Evolutionary conservation across 202 grass and related monocot species (phyloP).

Genomic region (Brachypodium distachyon): DNA sequence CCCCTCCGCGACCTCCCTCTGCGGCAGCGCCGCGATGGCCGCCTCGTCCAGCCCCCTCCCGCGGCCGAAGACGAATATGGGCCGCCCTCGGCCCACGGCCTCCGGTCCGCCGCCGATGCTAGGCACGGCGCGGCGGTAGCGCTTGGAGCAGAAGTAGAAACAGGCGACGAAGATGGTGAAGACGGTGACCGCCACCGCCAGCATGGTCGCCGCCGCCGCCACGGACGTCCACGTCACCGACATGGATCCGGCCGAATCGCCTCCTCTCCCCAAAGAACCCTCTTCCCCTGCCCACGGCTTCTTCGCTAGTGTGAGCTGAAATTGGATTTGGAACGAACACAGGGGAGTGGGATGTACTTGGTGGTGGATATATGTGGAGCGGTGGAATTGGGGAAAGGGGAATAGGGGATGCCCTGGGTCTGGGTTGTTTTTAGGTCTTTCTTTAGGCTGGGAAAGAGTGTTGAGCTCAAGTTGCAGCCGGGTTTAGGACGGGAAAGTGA

Average conservation of each 20-base stretch:
- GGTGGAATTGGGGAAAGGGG: not conserved
- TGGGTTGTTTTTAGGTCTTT: no score
- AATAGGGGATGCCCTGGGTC: not conserved
- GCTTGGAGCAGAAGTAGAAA: constrained; percentile 64
- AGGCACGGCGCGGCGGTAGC: constrained; percentile 40
- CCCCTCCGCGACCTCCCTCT: not conserved
- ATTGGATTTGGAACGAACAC: not conserved
- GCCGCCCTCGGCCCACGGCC: not conserved
- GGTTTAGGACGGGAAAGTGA: not conserved
- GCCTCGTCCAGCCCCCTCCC: constrained; percentile 25
- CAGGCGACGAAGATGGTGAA: constrained; percentile 65
- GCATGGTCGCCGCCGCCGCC: constrained; percentile 45
- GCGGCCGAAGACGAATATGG: constrained; percentile 37
- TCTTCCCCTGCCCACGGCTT: constrained; percentile 1
- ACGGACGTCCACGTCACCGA: constrained; percentile 35
- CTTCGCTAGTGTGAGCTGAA: not conserved
- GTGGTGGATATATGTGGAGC: not conserved
- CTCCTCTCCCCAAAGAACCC: not conserved
- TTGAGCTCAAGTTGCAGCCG: not conserved
- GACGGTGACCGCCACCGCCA: constrained; percentile 46
- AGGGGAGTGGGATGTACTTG: not conserved
- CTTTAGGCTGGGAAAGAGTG: no score
- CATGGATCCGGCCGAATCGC: constrained; percentile 11
- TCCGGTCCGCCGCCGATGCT: constrained; percentile 7
- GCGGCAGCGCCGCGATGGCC: constrained; percentile 39